Conservation (phyloP, 495 filamentous ascomycete species). For the Podospora pseudoanserina region DNA sequence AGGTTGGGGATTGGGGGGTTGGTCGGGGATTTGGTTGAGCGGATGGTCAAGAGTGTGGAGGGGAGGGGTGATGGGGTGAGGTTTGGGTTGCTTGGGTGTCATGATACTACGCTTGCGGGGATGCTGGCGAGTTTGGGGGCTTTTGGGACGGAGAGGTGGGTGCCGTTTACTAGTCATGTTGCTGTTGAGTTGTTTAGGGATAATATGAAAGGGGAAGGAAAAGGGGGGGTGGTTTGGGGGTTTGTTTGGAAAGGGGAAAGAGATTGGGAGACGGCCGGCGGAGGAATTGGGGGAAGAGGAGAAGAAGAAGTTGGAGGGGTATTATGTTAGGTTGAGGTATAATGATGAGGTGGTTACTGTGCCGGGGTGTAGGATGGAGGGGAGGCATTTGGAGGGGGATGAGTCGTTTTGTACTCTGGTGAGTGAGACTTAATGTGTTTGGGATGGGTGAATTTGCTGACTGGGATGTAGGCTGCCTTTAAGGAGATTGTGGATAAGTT, state of each 20-base stretch:
- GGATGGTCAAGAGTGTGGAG: slow-evolving; percentile 75
- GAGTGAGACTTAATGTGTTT: slow-evolving; percentile 25
- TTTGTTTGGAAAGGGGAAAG: neutral
- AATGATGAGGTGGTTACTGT: slow-evolving; percentile 79
- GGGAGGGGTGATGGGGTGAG: slow-evolving; percentile 49
- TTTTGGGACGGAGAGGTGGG: slow-evolving; percentile 72
- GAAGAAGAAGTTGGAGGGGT: slow-evolving; percentile 55
- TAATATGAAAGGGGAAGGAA: slow-evolving; percentile 25
- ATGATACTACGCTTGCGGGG: slow-evolving; percentile 88
- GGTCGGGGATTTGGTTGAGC: slow-evolving; percentile 75
- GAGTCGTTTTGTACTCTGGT: slow-evolving; percentile 89
- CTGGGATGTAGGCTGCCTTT: slow-evolving; percentile 65
- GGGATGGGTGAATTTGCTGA: neutral
- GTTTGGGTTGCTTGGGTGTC: slow-evolving; percentile 75
- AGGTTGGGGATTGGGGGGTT: slow-evolving; percentile 79
- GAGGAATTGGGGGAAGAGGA: slow-evolving; percentile 48
- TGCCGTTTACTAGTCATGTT: slow-evolving; percentile 85
- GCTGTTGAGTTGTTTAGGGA: slow-evolving; percentile 84
- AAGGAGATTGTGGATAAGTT: slow-evolving; percentile 88
- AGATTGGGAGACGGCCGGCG: slow-evolving; percentile 50
- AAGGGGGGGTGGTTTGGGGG: slow-evolving; percentile 43
- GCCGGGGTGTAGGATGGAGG: slow-evolving; percentile 70
- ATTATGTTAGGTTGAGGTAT: slow-evolving; percentile 93
- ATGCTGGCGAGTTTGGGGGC: slow-evolving; percentile 75
- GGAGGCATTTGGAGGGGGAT: slow-evolving; percentile 85